Evolutionary conservation across 805 yeast genomes (phyloP), one percentile per base, ranked within the genome.

Genomic region (Metschnikowia hibisci): DNA sequence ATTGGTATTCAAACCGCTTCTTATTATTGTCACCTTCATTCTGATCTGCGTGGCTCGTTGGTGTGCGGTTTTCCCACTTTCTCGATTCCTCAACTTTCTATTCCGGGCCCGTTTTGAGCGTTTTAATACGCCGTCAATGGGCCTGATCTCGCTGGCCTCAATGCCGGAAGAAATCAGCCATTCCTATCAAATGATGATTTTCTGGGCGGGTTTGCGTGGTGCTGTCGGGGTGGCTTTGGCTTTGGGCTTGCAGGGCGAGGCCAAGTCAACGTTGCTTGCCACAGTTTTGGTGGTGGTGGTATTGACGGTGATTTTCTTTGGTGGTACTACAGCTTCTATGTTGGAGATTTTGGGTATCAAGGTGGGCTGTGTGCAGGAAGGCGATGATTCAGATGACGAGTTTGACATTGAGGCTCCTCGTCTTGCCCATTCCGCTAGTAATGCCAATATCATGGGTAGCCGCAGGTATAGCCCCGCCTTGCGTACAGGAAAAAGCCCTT

Each of bases 191-290:
- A 88, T 89, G 87, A 93, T 93, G 99, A 88, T 91, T 39, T 93
- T 93, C 63, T 93, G 99, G 99, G 99, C 99, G 2, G 99, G 99
- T 3, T 72, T 93, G 44, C 76, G 99, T 59, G 99, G 99, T 46
- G 99, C 99, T 0, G 99, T 93, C 28, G 99, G 99, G 51, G 99
- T 93, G 4, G 99, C 99, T 0, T 76, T 93, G 57, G 99, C 99
- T 0, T 88, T 95, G 81, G 99, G 99, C 11, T 70, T 93, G 32
- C 96, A 87, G 65, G 99, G 98, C 47, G 96, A 91, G 58, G 82
- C 87, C 43, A 91, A 90, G 51, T 82, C 83, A 59, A 82, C 96
- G 0, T 69, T 93, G 41, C 67, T 91, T 42, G 99, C 99, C 3
- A 95, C 99, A 0, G 96, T 95, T 0, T 69, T 95, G 33, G 98